Conservation (phyloP, 2,329 filamentous ascomycete species). For the Trichoderma sp. region DNA sequence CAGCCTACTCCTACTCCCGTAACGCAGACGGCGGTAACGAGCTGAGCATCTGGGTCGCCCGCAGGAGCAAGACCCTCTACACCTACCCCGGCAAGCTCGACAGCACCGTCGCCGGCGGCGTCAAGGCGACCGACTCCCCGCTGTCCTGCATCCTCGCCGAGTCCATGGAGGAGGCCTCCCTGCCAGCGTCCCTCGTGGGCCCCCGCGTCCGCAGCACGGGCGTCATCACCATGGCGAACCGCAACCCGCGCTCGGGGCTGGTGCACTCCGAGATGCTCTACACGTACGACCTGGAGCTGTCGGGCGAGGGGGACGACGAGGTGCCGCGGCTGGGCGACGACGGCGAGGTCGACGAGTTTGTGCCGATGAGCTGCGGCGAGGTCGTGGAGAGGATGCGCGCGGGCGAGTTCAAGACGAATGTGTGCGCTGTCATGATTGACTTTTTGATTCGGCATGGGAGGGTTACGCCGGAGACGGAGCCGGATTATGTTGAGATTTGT, state of each 20-base stretch:
- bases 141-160: slow-evolving; percentile 72
- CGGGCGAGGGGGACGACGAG: slow-evolving; percentile 52
- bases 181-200: slow-evolving; percentile 38
- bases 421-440: slow-evolving; percentile 74
- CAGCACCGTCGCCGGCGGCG: slow-evolving; percentile 78
- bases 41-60: slow-evolving; percentile 73
- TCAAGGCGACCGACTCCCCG: slow-evolving; percentile 66
- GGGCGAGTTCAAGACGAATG: slow-evolving; percentile 84
- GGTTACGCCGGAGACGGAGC: slow-evolving; percentile 71
- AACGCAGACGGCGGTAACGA: slow-evolving; percentile 37
- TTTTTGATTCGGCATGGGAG: slow-evolving; percentile 80
- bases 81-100: slow-evolving; percentile 77
- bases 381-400: slow-evolving; percentile 63
- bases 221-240: slow-evolving; percentile 43
- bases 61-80: slow-evolving; percentile 65
- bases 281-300: slow-evolving; percentile 74
- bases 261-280: slow-evolving; percentile 55
- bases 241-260: slow-evolving; percentile 35
- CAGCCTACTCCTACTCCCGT: slow-evolving; percentile 53
- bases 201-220: slow-evolving; percentile 36
- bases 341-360: slow-evolving; percentile 77
- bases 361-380: slow-evolving; percentile 62
- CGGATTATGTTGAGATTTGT: slow-evolving; percentile 69
- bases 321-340: slow-evolving; percentile 73
- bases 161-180: slow-evolving; percentile 68